These are phyloP conservation scores for Aureobasidium sp. DNA, from an alignment of 2,329 filamentous ascomycete genomes.

Conservation along the genomic window DNA sequence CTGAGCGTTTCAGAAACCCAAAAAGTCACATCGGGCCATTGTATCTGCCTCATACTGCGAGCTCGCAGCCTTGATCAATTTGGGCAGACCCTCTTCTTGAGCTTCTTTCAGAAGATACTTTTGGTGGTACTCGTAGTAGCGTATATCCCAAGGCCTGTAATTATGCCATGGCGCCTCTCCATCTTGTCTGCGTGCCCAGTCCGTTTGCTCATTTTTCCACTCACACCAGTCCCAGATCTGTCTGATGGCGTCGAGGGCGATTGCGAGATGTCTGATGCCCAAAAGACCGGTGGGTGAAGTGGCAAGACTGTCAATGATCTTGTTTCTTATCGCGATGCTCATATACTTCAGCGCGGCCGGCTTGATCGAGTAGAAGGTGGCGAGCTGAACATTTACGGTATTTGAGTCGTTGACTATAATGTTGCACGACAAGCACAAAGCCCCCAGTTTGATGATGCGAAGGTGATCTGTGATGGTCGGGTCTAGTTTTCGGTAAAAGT, in stretches of 20 bases:
- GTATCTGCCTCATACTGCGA: too few species aligned
- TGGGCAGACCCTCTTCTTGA: neutral
- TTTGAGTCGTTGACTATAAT: neutral
- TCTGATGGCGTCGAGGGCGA: neutral
- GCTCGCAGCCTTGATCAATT: neutral
- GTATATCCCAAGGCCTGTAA: too few species aligned
- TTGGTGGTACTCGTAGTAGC: neutral
- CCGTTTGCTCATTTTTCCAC: neutral
- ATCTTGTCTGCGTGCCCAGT: neutral
- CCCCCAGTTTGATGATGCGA: neutral
- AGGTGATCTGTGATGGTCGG: neutral
- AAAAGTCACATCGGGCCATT: too few species aligned
- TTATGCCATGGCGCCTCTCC: neutral
- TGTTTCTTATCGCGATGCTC: neutral
- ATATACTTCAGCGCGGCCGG: neutral
- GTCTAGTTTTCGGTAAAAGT: neutral
- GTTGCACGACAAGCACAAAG: neutral
- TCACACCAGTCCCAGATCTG: neutral
- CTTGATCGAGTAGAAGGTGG: neutral
- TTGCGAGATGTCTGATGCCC: neutral
- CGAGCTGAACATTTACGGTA: neutral
- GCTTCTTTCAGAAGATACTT: neutral
- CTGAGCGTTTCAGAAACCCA: too few species aligned
- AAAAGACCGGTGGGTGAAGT: neutral
- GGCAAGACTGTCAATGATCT: neutral